Conservation (phyloP, 225 moss, liverwort and hornwort species). For the Ulota crispa region DNA sequence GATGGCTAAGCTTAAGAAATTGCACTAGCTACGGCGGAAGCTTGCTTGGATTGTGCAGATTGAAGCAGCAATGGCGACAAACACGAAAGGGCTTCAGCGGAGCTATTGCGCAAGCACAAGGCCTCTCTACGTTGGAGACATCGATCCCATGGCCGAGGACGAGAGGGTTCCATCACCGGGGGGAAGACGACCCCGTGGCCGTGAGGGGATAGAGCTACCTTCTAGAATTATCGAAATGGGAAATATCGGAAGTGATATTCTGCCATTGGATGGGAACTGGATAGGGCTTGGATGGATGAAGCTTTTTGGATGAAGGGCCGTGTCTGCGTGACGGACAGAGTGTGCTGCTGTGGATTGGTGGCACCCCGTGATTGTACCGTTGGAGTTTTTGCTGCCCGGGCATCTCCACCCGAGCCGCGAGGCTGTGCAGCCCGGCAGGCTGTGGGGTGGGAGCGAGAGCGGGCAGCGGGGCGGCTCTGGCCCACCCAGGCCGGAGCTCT, state of each 20-base stretch:
- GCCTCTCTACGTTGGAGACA: not conserved
- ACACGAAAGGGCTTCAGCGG: not conserved
- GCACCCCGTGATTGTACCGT: not conserved
- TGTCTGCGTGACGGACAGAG: not conserved
- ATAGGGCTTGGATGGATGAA: not conserved
- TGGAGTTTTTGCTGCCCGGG: not conserved
- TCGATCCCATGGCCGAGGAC: not conserved
- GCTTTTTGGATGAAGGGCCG: fast-evolving
- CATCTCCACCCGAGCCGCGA: no score
- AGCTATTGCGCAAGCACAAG: not conserved
- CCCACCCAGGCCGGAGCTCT: no score
- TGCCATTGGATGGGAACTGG: not conserved
- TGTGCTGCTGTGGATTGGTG: not conserved
- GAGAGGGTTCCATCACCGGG: not conserved
- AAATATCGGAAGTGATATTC: conserved; percentile 12
- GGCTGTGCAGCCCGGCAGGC: fast-evolving
- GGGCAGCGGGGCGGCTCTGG: no score
- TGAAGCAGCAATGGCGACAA: conserved; percentile 13
- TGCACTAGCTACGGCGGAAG: no score
- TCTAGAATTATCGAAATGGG: conserved; percentile 22
- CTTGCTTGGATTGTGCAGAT: not conserved
- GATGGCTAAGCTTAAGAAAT: no score
- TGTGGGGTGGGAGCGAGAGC: no score
- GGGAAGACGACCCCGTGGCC: not conserved
- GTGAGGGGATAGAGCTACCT: conserved; percentile 22